Evolutionary conservation across 768 basidiomycete species (phyloP).

Genomic region (Boletus huronensis): DNA sequence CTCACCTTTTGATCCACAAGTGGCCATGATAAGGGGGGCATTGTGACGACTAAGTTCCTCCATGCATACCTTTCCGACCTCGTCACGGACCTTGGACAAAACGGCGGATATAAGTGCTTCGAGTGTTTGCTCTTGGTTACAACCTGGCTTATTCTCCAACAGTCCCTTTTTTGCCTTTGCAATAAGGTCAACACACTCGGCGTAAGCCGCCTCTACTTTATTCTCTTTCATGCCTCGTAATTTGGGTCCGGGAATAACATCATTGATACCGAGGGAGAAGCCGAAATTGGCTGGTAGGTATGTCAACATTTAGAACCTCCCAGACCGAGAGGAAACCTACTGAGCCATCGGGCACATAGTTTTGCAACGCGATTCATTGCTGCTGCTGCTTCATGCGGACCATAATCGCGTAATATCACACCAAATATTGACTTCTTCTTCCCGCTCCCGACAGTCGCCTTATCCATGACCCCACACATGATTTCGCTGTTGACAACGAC

Average conservation of each 20-base stretch:
- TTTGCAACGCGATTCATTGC: slow-evolving; percentile 98
- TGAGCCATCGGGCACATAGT: slow-evolving; percentile 89
- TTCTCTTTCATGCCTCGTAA: slow-evolving; percentile 78
- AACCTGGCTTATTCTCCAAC: slow-evolving; percentile 96
- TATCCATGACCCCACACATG: slow-evolving; percentile 99
- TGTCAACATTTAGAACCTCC: slow-evolving; percentile 1
- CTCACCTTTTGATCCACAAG: slow-evolving; percentile 95
- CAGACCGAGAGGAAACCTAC: slow-evolving; percentile 39
- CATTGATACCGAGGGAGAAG: slow-evolving; percentile 97
- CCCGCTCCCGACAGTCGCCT: slow-evolving; percentile 93
- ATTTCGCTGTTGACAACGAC: slow-evolving; percentile 97
- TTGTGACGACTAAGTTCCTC: slow-evolving; percentile 96
- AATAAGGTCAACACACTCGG: slow-evolving; percentile 82
- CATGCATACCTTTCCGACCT: slow-evolving; percentile 97
- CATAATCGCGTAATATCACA: slow-evolving; percentile 95
- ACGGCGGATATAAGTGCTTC: slow-evolving; percentile 95
- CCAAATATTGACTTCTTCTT: slow-evolving; percentile 99
- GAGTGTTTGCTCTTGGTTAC: slow-evolving; percentile 93
- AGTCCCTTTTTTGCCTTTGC: slow-evolving; percentile 86
- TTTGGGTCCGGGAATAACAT: slow-evolving; percentile 91
- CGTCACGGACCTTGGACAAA: slow-evolving; percentile 91
- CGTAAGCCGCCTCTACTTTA: slow-evolving; percentile 86
- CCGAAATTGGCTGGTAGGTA: slow-evolving; percentile 82
- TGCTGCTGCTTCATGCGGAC: slow-evolving; percentile 86
- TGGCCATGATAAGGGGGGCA: slow-evolving; percentile 97